phyloP scores from a whole-genome alignment of 2,329 filamentous ascomycete genomes.

The Cercospora beticola region DNA sequence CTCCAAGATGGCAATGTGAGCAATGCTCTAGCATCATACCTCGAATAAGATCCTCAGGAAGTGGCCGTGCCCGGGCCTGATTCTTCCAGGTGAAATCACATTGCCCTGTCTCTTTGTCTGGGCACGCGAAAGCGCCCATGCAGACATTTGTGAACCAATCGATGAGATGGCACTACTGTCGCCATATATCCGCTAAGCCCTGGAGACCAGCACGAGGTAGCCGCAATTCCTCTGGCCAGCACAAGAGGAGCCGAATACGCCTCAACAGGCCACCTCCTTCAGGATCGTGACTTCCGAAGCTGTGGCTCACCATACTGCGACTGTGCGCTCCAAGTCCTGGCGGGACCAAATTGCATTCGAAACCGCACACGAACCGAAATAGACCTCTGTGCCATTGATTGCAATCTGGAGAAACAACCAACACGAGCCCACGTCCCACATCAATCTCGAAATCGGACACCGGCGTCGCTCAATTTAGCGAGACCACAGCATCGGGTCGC shows the following conservation, averaged over 20 bases:
- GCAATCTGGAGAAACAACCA: neutral
- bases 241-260: constrained; percentile 1
- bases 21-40: neutral
- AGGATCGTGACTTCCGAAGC: neutral
- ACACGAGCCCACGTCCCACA: neutral
- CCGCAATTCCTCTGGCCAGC: neutral
- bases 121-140: neutral
- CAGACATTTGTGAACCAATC: neutral
- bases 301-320: neutral
- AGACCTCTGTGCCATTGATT: neutral
- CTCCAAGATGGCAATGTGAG: neutral
- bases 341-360: neutral
- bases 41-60: neutral
- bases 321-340: neutral
- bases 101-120: neutral
- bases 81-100: neutral
- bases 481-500: neutral
- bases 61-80: neutral
- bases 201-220: neutral
- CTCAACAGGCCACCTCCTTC: neutral
- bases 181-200: neutral
- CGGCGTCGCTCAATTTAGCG: neutral
- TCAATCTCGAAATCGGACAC: neutral
- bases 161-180: neutral
- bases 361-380: neutral